Conservation (phyloP, 225 moss, liverwort and hornwort species). For the Pseudisothecium myosuroides region DNA sequence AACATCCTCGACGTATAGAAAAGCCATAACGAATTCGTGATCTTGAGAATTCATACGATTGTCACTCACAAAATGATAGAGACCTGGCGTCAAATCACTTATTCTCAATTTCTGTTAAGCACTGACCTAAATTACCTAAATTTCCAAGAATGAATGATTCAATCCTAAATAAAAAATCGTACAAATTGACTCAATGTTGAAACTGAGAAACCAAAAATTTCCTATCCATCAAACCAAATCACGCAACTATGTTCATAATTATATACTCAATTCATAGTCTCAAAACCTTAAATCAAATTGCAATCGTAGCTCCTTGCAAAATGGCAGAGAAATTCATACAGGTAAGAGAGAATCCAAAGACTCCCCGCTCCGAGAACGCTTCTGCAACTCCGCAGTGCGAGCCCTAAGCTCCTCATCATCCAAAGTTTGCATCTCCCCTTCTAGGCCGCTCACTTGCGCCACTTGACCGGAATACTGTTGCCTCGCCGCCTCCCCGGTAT, state of each 20-base stretch:
- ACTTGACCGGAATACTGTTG: conserved; percentile 50
- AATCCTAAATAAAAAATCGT: neutral
- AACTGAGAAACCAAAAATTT: neutral
- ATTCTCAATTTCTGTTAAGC: neutral
- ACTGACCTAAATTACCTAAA: neutral
- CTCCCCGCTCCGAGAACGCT: conserved; percentile 49
- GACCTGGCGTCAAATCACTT: neutral
- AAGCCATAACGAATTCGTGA: neutral
- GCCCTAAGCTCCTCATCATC: conserved; percentile 61
- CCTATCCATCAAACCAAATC: neutral
- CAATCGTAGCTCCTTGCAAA: neutral
- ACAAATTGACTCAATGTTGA: neutral
- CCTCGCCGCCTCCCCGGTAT: conserved; percentile 71
- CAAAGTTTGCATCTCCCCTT: conserved; percentile 38
- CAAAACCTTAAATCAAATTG: neutral
- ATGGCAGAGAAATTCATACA: conserved; percentile 12
- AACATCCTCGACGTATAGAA: neutral
- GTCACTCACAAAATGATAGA: neutral
- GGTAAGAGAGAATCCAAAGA: conserved; percentile 59
- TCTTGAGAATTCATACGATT: neutral
- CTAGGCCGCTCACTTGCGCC: conserved; percentile 49
- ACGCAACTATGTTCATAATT: neutral
- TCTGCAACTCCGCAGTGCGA: conserved; percentile 35
- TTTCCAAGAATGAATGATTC: neutral
- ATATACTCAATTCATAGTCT: neutral